These are phyloP conservation scores for Monascus ruber DNA, from an alignment of 2,329 filamentous ascomycete genomes.

Conservation along the genomic window DNA sequence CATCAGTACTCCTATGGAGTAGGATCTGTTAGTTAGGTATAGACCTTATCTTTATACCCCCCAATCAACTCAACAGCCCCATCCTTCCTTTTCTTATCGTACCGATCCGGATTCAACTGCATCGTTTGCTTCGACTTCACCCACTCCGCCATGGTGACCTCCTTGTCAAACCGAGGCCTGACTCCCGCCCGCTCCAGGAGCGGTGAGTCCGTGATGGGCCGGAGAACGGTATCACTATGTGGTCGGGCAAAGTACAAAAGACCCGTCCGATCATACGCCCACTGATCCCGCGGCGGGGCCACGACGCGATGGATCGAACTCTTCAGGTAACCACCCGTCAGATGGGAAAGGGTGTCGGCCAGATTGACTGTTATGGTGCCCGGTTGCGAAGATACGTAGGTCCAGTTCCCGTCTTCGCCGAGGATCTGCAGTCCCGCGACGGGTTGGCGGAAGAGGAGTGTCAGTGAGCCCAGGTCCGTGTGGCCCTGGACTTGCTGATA, in stretches of 20 bases:
- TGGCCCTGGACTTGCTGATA: constrained; percentile 39
- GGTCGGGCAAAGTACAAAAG: constrained; percentile 36
- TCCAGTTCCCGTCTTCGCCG: constrained; percentile 36
- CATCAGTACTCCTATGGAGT: too few species aligned
- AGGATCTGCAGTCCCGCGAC: constrained; percentile 46
- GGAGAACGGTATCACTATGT: constrained; percentile 13
- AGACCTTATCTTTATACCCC: too few species aligned
- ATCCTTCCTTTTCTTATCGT: too few species aligned
- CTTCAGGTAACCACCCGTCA: constrained; percentile 40
- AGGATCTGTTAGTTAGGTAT: too few species aligned
- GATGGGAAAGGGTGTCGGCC: constrained; percentile 37
- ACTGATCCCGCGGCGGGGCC: constrained; percentile 35
- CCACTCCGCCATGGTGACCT: constrained; percentile 20
- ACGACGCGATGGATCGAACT: constrained; percentile 37
- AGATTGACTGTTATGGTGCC: constrained; percentile 41
- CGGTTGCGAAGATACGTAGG: constrained; percentile 36
- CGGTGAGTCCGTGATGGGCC: constrained; percentile 17
- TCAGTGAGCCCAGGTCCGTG: constrained; percentile 46
- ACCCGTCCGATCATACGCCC: constrained; percentile 24
- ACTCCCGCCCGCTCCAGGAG: constrained; percentile 20
- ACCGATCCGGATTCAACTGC: background rate
- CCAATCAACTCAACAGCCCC: too few species aligned
- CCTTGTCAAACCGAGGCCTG: constrained; percentile 8
- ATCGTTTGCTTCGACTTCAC: constrained; percentile 4
- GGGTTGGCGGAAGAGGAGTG: constrained; percentile 47